phyloP scores from a whole-genome alignment of 345 rosid species.

The Acer negundo region DNA sequence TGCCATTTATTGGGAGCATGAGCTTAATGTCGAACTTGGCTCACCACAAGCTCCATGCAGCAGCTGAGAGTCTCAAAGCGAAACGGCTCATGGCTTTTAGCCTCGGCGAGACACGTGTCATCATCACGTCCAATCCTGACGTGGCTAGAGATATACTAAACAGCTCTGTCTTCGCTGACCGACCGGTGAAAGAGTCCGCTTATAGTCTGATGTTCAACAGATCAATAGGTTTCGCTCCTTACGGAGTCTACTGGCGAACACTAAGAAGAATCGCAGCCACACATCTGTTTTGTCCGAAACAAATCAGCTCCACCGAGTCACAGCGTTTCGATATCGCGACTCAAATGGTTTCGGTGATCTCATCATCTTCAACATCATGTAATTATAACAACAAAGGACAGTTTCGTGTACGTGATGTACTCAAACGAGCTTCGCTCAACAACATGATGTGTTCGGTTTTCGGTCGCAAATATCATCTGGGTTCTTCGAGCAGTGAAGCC shows the following conservation, averaged over 20 bases:
- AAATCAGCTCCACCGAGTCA: slow-evolving; percentile 35
- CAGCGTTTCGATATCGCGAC: slow-evolving; percentile 38
- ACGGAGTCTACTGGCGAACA: slow-evolving; percentile 55
- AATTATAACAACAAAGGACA: neutral
- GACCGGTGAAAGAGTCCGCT: slow-evolving; percentile 58
- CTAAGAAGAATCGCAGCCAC: slow-evolving; percentile 48
- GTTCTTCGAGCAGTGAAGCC: slow-evolving; percentile 21
- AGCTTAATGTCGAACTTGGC: slow-evolving; percentile 49
- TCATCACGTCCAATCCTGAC: slow-evolving; percentile 45
- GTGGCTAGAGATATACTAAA: slow-evolving; percentile 53
- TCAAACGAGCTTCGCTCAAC: slow-evolving; percentile 49
- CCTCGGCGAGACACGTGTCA: slow-evolving; percentile 43
- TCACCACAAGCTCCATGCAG: slow-evolving; percentile 50
- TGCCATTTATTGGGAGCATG: slow-evolving; percentile 55
- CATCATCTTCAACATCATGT: neutral
- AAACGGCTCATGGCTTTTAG: slow-evolving; percentile 54
- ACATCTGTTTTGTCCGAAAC: slow-evolving; percentile 53
- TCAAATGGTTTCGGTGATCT: slow-evolving; percentile 40
- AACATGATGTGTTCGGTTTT: slow-evolving; percentile 60
- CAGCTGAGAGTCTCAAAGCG: slow-evolving; percentile 31
- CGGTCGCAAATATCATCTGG: slow-evolving; percentile 39
- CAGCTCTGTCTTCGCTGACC: slow-evolving; percentile 54
- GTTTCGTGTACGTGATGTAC: slow-evolving; percentile 33
- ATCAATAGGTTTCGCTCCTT: slow-evolving; percentile 62
- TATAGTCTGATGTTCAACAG: slow-evolving; percentile 50